Evolutionary conservation across 1,139 yeast genomes (phyloP).

Genomic region (Kodamaea anthophila): DNA sequence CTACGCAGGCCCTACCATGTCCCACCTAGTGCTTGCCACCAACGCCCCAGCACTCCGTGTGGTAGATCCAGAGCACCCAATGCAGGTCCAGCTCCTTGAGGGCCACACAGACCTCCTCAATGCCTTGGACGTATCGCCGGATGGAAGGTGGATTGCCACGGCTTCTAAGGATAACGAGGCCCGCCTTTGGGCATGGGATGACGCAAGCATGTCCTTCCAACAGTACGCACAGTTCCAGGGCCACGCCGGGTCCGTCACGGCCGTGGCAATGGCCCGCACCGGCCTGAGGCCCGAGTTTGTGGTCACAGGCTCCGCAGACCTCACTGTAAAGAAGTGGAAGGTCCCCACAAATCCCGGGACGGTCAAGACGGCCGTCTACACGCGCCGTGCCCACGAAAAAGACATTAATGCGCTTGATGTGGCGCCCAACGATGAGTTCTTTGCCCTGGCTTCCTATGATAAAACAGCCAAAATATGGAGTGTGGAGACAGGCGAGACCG

Average conservation of each 20-base stretch:
- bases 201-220: conserved; percentile 36
- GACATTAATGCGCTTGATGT: conserved; percentile 87
- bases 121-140: conserved; percentile 66
- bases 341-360: conserved; percentile 42
- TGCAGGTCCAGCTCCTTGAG: conserved; percentile 59
- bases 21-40: conserved; percentile 75
- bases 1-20: conserved; percentile 59
- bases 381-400: conserved; percentile 94
- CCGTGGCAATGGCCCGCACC: conserved; percentile 67
- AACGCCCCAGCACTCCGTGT: conserved; percentile 88
- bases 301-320: conserved; percentile 81
- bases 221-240: conserved; percentile 67
- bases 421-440: conserved; percentile 78
- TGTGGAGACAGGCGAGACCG: conserved; percentile 69
- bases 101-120: conserved; percentile 87
- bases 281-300: conserved; percentile 60
- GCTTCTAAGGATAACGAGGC: conserved; percentile 91
- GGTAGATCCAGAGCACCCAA: conserved; percentile 49
- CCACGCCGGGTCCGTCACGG: conserved; percentile 82
- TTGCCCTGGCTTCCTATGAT: conserved; percentile 96
- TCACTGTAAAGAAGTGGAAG: conserved; percentile 87
- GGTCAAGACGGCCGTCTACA: conserved; percentile 61
- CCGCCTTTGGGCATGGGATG: conserved; percentile 67
- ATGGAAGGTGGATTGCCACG: conserved; percentile 86
- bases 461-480: conserved; percentile 90